Evolutionary conservation across 2,329 filamentous ascomycete genomes (phyloP).

Genomic region (Cytospora piceicola): DNA sequence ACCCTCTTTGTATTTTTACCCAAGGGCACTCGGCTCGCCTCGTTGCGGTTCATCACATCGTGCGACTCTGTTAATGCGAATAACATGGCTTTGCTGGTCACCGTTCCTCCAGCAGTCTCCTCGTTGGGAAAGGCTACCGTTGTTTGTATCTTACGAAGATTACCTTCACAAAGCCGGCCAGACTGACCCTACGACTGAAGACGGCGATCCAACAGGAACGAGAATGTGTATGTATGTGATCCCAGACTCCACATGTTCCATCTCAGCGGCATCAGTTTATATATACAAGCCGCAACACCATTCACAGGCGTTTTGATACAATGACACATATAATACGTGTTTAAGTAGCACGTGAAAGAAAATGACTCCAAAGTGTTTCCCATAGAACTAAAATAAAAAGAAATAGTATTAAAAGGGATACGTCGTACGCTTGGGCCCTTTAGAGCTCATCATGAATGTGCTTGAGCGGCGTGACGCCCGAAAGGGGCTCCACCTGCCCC

Average conservation of each 20-base stretch:
- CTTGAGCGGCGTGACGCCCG: constrained; percentile 22
- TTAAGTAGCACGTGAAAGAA: not conserved
- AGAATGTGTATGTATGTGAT: not conserved
- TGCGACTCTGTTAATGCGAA: no score
- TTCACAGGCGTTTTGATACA: not conserved
- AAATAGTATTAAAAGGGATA: not conserved
- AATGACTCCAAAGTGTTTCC: not conserved
- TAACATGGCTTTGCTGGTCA: no score
- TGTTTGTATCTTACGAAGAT: no score
- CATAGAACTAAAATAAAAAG: constrained; percentile 2
- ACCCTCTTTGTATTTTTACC: no score
- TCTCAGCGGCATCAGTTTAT: not conserved
- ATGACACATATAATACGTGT: not conserved
- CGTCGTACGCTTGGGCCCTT: constrained; percentile 37
- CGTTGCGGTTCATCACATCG: no score
- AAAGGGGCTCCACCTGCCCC: constrained; percentile 48
- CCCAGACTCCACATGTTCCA: not conserved
- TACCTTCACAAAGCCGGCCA: no score
- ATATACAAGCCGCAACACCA: not conserved
- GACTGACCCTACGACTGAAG: no score
- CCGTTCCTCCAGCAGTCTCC: no score
- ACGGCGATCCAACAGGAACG: no score
- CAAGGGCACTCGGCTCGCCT: no score
- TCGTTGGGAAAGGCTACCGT: no score
- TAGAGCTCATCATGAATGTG: constrained; percentile 76